A percentile compares a stretch with the other conserved stretches of the same genome.
Evolutionary conservation across 192 early-diverging fungal species (phyloP).

Genomic region (Mortierella hygrophila): DNA sequence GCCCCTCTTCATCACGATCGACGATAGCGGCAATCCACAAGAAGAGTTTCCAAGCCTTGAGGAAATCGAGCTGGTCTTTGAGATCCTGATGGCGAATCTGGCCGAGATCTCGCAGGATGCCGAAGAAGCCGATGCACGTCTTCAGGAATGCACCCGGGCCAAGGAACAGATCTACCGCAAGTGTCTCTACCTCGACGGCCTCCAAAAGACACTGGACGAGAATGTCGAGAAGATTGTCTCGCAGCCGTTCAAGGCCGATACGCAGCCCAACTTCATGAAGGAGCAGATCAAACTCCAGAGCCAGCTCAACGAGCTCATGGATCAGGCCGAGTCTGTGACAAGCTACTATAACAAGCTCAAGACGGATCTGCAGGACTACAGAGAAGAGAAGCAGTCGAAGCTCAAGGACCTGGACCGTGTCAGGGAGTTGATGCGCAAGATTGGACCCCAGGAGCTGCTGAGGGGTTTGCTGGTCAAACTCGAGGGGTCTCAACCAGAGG

Average conservation of each 20-base stretch:
- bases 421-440: conserved; percentile 52
- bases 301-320: conserved; percentile 45
- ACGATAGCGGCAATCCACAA: conserved; percentile 26
- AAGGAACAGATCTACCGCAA: conserved; percentile 63
- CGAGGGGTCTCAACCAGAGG: conserved; percentile 31
- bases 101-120: conserved; percentile 64
- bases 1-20: conserved; percentile 28
- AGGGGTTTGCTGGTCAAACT: conserved; percentile 59
- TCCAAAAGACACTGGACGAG: conserved; percentile 39
- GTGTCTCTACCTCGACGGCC: conserved; percentile 56
- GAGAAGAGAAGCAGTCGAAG: conserved; percentile 54
- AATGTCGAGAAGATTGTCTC: conserved; percentile 52
- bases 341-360: conserved; percentile 46
- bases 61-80: conserved; percentile 64
- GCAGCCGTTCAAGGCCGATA: conserved; percentile 44
- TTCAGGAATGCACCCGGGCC: conserved; percentile 48
- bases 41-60: conserved; percentile 49
- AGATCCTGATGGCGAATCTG: conserved; percentile 65
- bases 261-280: conserved; percentile 46
- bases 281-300: conserved; percentile 52
- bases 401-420: conserved; percentile 51
- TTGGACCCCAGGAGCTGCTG: conserved; percentile 60
- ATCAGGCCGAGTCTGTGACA: conserved; percentile 55
- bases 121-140: conserved; percentile 50
- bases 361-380: conserved; percentile 49